Evolutionary conservation across 2,329 filamentous ascomycete genomes (phyloP).

Genomic region (Verticillium klebahnii): DNA sequence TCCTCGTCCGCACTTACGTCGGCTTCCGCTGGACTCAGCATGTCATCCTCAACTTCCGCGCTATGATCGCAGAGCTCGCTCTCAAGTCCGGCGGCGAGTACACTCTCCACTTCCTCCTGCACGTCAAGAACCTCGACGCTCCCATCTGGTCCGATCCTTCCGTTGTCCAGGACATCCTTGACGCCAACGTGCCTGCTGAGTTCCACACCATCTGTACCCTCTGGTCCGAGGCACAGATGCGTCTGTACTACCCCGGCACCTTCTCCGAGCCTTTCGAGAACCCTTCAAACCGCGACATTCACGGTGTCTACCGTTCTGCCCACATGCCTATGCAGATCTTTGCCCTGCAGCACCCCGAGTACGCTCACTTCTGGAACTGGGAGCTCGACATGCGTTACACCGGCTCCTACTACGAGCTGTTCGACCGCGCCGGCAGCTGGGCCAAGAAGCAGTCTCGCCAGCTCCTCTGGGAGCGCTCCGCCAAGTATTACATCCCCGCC

Average conservation of each 20-base stretch:
- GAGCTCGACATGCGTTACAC: slow-evolving; percentile 65
- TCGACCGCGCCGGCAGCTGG: slow-evolving; percentile 64
- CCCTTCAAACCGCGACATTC: slow-evolving; percentile 52
- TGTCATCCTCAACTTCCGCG: slow-evolving; percentile 74
- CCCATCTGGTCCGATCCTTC: slow-evolving; percentile 78
- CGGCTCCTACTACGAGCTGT: slow-evolving; percentile 68
- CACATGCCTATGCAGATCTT: slow-evolving; percentile 63
- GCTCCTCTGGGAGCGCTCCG: slow-evolving; percentile 73
- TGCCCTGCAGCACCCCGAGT: slow-evolving; percentile 57
- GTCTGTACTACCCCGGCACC: slow-evolving; percentile 65
- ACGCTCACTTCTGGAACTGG: slow-evolving; percentile 66
- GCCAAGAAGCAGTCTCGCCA: slow-evolving; percentile 62
- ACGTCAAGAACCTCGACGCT: slow-evolving; percentile 74
- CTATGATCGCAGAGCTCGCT: slow-evolving; percentile 73
- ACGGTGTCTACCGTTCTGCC: slow-evolving; percentile 64
- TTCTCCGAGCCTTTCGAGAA: slow-evolving; percentile 66
- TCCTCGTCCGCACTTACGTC: slow-evolving; percentile 76
- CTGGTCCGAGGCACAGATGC: slow-evolving; percentile 84
- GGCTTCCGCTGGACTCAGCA: slow-evolving; percentile 76
- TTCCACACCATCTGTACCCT: slow-evolving; percentile 77
- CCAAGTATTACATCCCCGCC: slow-evolving; percentile 70
- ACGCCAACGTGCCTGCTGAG: slow-evolving; percentile 61
- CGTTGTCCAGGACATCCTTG: slow-evolving; percentile 67
- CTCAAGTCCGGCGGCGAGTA: slow-evolving; percentile 79
- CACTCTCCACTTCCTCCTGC: slow-evolving; percentile 75